Percentiles rank a stretch among this genome's conserved stretches.
Evolutionary conservation across 2,329 filamentous ascomycete species (phyloP).

Genomic region (Trichoderma sp.): DNA sequence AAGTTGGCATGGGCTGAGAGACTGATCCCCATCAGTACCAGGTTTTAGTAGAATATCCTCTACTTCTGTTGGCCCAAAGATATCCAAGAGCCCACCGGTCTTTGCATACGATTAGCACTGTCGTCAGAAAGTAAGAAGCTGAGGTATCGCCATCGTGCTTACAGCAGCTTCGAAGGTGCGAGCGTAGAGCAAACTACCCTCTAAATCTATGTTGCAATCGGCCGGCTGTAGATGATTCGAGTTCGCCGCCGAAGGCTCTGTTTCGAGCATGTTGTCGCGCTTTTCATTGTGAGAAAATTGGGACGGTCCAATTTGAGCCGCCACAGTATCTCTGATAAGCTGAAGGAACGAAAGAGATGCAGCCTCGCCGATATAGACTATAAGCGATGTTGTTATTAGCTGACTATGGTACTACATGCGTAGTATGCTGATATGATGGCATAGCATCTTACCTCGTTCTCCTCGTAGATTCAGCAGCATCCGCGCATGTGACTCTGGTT

Average conservation of each 20-base stretch:
- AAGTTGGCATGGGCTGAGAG: constrained; percentile 12
- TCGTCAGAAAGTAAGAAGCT: background rate
- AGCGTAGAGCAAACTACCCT: constrained; percentile 20
- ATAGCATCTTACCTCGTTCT: constrained; percentile 44
- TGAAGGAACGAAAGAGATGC: constrained; percentile 55
- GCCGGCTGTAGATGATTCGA: constrained; percentile 2
- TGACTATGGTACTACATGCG: too few species aligned
- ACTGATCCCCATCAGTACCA: constrained; percentile 11
- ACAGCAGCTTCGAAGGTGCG: constrained; percentile 26
- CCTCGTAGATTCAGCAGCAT: constrained; percentile 53
- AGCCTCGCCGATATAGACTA: constrained; percentile 49
- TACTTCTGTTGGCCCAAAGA: constrained; percentile 32
- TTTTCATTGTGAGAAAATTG: constrained; percentile 50
- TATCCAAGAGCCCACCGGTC: constrained; percentile 36
- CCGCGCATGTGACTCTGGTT: constrained; percentile 28
- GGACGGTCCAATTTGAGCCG: constrained; percentile 51
- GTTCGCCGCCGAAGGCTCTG: constrained; percentile 29
- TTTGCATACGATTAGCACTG: constrained; percentile 17
- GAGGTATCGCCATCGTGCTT: background rate
- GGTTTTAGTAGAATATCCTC: constrained; percentile 25
- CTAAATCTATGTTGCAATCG: constrained; percentile 21
- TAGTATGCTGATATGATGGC: background rate
- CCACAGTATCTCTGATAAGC: constrained; percentile 45
- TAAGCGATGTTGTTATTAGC: background rate
- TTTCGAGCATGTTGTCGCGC: constrained; percentile 53